These are phyloP conservation scores for Crataegus laevigata DNA, from an alignment of 306 rosid species.

Conservation along the genomic window DNA sequence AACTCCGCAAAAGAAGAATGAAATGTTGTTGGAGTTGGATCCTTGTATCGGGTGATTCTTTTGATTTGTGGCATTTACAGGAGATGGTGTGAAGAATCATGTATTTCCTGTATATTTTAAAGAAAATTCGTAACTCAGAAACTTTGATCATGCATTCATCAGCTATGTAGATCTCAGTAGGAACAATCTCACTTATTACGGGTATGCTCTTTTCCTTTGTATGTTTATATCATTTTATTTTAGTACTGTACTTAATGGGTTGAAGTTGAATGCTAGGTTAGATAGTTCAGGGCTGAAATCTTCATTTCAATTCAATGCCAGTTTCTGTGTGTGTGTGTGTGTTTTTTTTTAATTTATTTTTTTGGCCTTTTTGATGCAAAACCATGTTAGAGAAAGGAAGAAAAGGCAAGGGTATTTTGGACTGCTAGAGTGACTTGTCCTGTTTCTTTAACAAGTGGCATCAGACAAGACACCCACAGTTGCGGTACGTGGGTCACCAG, in stretches of 20 bases:
- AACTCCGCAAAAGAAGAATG: conserved; percentile 28
- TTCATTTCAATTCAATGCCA: too few relatives aligned
- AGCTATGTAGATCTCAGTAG: not conserved
- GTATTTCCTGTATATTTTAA: conserved; percentile 10
- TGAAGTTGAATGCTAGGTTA: too few relatives aligned
- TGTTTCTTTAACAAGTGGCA: not conserved
- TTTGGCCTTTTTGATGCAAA: too few relatives aligned
- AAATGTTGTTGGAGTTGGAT: conserved; percentile 28
- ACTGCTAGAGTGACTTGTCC: not conserved
- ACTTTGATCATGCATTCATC: not conserved
- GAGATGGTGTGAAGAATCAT: conserved; percentile 12
- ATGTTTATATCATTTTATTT: too few relatives aligned
- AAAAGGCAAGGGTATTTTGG: not conserved
- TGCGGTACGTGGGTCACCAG: not conserved
- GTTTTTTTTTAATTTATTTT: too few relatives aligned
- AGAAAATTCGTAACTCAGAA: conserved; percentile 3
- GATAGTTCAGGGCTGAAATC: too few relatives aligned
- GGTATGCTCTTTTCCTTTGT: too few relatives aligned
- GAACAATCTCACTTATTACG: not conserved
- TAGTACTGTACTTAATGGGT: too few relatives aligned
- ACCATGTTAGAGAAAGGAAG: too few relatives aligned
- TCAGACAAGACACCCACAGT: not conserved
- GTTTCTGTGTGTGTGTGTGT: too few relatives aligned
- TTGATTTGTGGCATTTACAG: conserved; percentile 38
- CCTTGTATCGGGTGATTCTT: conserved; percentile 40